phyloP scores from a whole-genome alignment of 2,329 filamentous ascomycete genomes.

The Mycosphaerella sp. region DNA sequence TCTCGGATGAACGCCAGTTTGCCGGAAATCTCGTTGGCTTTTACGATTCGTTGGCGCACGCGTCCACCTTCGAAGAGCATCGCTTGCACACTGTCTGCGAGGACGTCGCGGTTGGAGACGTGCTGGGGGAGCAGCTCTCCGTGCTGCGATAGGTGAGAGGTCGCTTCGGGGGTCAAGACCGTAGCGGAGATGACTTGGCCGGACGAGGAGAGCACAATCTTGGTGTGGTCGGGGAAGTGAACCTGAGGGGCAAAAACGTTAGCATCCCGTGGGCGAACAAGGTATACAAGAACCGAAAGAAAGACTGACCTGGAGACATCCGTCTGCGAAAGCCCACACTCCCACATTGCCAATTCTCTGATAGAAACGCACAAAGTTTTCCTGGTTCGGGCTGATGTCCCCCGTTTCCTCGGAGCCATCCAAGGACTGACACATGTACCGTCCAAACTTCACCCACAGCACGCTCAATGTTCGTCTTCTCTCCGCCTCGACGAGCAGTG shows the following conservation, averaged over 20 bases:
- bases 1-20: constrained; percentile 68
- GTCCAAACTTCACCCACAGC: constrained; percentile 62
- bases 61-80: constrained; percentile 55
- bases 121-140: constrained; percentile 59
- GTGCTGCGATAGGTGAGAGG: constrained; percentile 56
- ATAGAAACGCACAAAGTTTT: constrained; percentile 66
- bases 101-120: constrained; percentile 61
- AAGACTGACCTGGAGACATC: constrained; percentile 61
- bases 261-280: constrained; percentile 4
- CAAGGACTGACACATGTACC: constrained; percentile 55
- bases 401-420: constrained; percentile 39
- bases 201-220: constrained; percentile 68
- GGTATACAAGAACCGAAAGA: too few species aligned
- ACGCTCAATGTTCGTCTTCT: constrained; percentile 51
- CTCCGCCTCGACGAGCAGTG: constrained; percentile 35
- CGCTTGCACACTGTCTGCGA: constrained; percentile 66
- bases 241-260: constrained; percentile 46
- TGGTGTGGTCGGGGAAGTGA: constrained; percentile 85
- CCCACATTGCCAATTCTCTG: constrained; percentile 75
- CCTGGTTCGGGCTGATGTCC: constrained; percentile 31
- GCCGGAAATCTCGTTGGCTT: constrained; percentile 64
- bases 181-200: constrained; percentile 74
- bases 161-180: constrained; percentile 65
- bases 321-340: constrained; percentile 74
- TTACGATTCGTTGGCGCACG: constrained; percentile 50